Evolutionary conservation across 1,284 basidiomycete species (phyloP), one percentile per base, ranked within the genome.

Genomic region (Tremellales sp.): DNA sequence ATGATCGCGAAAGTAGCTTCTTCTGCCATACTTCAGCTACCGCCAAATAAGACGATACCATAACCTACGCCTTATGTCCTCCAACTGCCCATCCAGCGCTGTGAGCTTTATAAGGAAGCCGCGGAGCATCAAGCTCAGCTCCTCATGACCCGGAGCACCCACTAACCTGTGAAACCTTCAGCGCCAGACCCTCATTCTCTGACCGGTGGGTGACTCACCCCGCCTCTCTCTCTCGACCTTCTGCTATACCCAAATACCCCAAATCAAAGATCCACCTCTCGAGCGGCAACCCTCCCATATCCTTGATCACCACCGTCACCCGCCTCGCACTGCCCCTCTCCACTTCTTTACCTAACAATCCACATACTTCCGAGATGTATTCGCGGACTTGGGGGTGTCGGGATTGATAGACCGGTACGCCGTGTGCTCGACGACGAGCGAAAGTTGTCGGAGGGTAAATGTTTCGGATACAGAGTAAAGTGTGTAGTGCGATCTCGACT

Each of bases 401-500:
- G 3, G 88, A 90, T 73, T 96, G 89, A 66, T 85, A 96, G 19
- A 94, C 89, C 0, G 89, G 85, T 0, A 86, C 86, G 47, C 88
- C 84, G 72, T 92, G 94, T 67, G 90, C 92, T 70, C 86, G 86
- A 43, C 88, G 80, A 43, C 89, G 81, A 22, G 86, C 79, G 68
- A 97, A 97, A 12, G 94, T 78, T 29, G 89, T 87, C 8, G 84
- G 78, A 0, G 93, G 93, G 63, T 97, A 97, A 42, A 97, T 81
- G 54, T 86, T 84, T 22, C 93, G 84, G 22, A 92, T 82, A 64
- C 89, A 94, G 1, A 97, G 80, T 52, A 97, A 88, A 1, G 85
- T 86, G 68, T 97, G 92, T 51, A 96, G 84, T 2, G 89, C 87
- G 22, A 93, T 87, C 70, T 97, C 93, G 60, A 97, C 90, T 93